Conservation (phyloP, 805 yeast genomes). For the Metschnikowia koreensis region DNA sequence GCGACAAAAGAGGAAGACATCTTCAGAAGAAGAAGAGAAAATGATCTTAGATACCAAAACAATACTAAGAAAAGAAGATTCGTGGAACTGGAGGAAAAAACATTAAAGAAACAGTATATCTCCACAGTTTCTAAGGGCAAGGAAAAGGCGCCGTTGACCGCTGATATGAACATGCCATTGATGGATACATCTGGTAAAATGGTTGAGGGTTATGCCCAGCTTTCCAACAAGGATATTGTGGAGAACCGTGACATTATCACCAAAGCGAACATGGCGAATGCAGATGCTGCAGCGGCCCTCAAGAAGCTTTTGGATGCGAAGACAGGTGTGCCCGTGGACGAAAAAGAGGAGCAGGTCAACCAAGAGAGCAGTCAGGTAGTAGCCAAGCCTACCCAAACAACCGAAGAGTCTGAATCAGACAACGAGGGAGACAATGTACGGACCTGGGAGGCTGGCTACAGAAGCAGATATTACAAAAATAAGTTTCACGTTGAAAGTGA, state of each 20-base stretch:
- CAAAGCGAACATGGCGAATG: slow-evolving; percentile 69
- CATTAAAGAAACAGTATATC: slow-evolving; percentile 42
- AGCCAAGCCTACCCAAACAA: slow-evolving; percentile 28
- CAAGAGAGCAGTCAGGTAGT: background rate
- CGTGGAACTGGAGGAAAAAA: slow-evolving; percentile 46
- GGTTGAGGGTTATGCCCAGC: slow-evolving; percentile 61
- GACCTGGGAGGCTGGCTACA: slow-evolving; percentile 86
- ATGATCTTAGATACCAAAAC: slow-evolving; percentile 68
- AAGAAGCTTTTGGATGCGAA: slow-evolving; percentile 36
- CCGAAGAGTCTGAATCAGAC: slow-evolving; percentile 10
- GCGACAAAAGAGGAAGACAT: slow-evolving; percentile 77
- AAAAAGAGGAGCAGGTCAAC: slow-evolving; percentile 28
- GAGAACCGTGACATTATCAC: slow-evolving; percentile 59
- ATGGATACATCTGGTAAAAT: slow-evolving; percentile 72
- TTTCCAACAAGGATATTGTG: slow-evolving; percentile 70
- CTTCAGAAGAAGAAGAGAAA: slow-evolving; percentile 64
- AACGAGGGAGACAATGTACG: slow-evolving; percentile 49
- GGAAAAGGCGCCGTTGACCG: slow-evolving; percentile 71
- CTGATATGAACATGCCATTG: slow-evolving; percentile 71
- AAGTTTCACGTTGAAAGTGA: slow-evolving; percentile 64
- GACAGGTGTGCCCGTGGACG: slow-evolving; percentile 10
- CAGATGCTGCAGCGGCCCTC: slow-evolving; percentile 63
- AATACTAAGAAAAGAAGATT: slow-evolving; percentile 57
- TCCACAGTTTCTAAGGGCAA: slow-evolving; percentile 66
- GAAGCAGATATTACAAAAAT: slow-evolving; percentile 70